Evolutionary conservation across 441 rosid genomes (phyloP).

Genomic region (Theobroma grandiflorum): DNA sequence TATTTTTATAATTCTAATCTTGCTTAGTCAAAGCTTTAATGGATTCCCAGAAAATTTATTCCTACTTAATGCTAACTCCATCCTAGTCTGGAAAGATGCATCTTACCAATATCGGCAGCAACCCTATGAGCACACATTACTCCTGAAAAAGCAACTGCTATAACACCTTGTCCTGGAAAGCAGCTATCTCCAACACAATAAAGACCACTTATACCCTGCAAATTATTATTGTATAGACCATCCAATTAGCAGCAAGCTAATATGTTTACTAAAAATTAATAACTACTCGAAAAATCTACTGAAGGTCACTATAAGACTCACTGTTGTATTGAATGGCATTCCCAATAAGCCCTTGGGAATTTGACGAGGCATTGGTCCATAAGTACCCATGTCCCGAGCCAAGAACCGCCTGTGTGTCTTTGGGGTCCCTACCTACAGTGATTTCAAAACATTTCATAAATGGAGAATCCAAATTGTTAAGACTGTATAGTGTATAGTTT

Average conservation of each 20-base stretch:
- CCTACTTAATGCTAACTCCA: slow-evolving; percentile 13
- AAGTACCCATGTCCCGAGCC: slow-evolving; percentile 89
- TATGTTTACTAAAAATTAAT: slow-evolving; percentile 15
- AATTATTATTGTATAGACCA: slow-evolving; percentile 31
- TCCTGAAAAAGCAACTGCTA: slow-evolving; percentile 97
- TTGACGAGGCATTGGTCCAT: slow-evolving; percentile 93
- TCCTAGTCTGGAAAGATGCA: slow-evolving; percentile 22
- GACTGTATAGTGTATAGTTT: not conserved
- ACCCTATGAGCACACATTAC: slow-evolving; percentile 97
- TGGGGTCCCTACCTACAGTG: slow-evolving; percentile 84
- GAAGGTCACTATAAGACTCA: slow-evolving; percentile 40
- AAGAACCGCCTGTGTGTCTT: slow-evolving; percentile 88
- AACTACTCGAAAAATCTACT: not conserved
- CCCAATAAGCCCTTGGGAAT: slow-evolving; percentile 93
- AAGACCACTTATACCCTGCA: slow-evolving; percentile 77
- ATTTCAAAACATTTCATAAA: slow-evolving; percentile 11
- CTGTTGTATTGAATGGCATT: slow-evolving; percentile 97
- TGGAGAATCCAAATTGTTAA: not conserved
- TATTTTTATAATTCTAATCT: not conserved
- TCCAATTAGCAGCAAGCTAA: slow-evolving; percentile 12
- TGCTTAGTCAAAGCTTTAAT: slow-evolving; percentile 19
- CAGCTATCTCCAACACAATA: slow-evolving; percentile 98
- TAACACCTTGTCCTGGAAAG: slow-evolving; percentile 98
- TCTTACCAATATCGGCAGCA: slow-evolving; percentile 95
- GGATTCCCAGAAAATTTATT: slow-evolving; percentile 13